These are phyloP conservation scores for Agrocybe pediades DNA, from an alignment of 768 basidiomycete species.

Conservation along the genomic window DNA sequence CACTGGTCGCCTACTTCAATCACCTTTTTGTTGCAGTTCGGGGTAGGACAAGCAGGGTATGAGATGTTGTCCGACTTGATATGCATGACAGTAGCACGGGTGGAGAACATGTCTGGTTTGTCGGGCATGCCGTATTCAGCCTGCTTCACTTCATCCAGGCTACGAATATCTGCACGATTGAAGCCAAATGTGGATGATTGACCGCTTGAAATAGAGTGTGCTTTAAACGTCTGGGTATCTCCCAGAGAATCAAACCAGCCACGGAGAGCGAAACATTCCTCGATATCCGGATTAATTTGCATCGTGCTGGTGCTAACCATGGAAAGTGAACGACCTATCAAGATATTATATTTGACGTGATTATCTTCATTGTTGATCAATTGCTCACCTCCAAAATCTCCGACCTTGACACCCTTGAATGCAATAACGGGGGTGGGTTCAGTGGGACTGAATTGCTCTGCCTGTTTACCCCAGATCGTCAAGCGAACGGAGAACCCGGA, in stretches of 20 bases:
- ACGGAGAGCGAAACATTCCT: constrained; percentile 80
- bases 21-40: constrained; percentile 91
- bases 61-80: constrained; percentile 80
- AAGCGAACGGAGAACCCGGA: constrained; percentile 77
- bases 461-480: constrained; percentile 96
- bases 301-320: constrained; percentile 81
- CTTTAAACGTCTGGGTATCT: constrained; percentile 61
- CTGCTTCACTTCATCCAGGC: constrained; percentile 77
- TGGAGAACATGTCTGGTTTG: constrained; percentile 77
- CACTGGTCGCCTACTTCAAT: constrained; percentile 67
- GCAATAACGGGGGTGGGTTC: constrained; percentile 75
- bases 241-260: constrained; percentile 92
- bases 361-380: not conserved
- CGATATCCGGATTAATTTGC: constrained; percentile 88
- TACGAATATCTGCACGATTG: constrained; percentile 72
- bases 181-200: constrained; percentile 45
- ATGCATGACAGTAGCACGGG: constrained; percentile 83
- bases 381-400: constrained; percentile 78
- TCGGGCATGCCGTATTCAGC: constrained; percentile 75
- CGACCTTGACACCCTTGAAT: constrained; percentile 92
- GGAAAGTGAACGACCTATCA: constrained; percentile 77
- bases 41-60: constrained; percentile 87
- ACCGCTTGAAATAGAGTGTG: constrained; percentile 57
- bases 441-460: constrained; percentile 68
- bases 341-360: constrained; percentile 7